Conservation (phyloP, 148 eudicot species). For the Camellia lanceoleosa region DNA sequence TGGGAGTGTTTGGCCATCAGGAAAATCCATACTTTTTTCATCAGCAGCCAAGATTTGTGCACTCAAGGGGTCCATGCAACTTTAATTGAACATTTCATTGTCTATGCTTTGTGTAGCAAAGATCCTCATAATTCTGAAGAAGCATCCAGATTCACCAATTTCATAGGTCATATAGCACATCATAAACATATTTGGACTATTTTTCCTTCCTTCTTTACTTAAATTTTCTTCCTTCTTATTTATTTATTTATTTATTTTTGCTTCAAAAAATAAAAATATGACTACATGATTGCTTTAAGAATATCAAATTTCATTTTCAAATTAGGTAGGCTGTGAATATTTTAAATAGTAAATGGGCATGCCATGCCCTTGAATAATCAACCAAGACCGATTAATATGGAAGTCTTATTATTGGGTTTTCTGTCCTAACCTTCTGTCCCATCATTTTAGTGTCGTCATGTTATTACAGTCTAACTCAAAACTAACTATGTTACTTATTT, state of each 20-base stretch:
- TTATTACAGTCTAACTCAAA: no score
- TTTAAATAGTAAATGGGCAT: background rate
- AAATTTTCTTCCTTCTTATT: background rate
- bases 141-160: background rate
- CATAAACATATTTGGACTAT: background rate
- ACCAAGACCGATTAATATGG: background rate
- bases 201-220: background rate
- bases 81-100: background rate
- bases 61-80: background rate
- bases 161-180: background rate
- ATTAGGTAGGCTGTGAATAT: background rate
- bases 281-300: background rate
- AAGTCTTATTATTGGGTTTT: no score
- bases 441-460: no score
- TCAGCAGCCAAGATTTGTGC: conserved; percentile 9
- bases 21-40: conserved; percentile 5
- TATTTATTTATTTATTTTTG: background rate
- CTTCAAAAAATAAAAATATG: background rate
- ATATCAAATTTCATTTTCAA: background rate
- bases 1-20: background rate
- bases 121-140: background rate
- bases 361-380: background rate
- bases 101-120: background rate
- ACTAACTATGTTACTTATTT: no score
- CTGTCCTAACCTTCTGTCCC: no score